A percentile compares a stretch with the other conserved stretches of the same genome.
Conservation (phyloP, 805 yeast genomes). For the Yarrowia sp. region DNA sequence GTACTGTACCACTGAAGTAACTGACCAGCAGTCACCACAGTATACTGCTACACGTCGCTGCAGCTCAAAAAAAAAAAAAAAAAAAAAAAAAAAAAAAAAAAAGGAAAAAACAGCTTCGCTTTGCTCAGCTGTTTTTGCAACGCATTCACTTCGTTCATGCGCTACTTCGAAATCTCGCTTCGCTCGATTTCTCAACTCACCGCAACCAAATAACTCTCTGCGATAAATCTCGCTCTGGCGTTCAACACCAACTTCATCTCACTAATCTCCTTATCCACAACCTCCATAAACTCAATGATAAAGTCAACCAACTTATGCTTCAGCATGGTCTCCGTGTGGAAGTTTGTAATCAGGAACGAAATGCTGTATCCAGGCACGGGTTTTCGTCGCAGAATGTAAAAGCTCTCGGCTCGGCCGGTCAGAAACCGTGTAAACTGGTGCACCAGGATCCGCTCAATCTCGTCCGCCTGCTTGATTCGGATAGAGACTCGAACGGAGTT, state of each 20-base stretch:
- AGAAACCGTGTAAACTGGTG: constrained; percentile 92
- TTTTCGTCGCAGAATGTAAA: constrained; percentile 83
- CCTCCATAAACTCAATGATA: constrained; percentile 98
- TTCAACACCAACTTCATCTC: constrained; percentile 96
- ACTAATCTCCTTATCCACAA: constrained; percentile 96
- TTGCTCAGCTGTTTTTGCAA: no score
- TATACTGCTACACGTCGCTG: no score
- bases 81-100: no score
- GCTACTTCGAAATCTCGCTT: background rate
- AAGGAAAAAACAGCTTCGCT: no score
- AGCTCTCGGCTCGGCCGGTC: constrained; percentile 93
- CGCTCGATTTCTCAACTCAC: background rate
- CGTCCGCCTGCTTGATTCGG: constrained; percentile 95
- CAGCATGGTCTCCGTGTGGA: constrained; percentile 93
- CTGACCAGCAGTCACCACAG: no score
- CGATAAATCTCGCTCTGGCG: constrained; percentile 96
- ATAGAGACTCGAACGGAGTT: constrained; percentile 89
- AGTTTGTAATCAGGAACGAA: constrained; percentile 87
- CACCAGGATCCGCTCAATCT: constrained; percentile 89
- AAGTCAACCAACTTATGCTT: constrained; percentile 94
- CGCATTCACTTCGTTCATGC: background rate
- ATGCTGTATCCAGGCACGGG: constrained; percentile 92
- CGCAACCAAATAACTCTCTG: constrained; percentile 75
- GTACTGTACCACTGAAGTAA: no score
- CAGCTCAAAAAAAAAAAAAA: no score